phyloP scores from a whole-genome alignment of 106 monocot species.

The Apostasia shenzhenica region DNA sequence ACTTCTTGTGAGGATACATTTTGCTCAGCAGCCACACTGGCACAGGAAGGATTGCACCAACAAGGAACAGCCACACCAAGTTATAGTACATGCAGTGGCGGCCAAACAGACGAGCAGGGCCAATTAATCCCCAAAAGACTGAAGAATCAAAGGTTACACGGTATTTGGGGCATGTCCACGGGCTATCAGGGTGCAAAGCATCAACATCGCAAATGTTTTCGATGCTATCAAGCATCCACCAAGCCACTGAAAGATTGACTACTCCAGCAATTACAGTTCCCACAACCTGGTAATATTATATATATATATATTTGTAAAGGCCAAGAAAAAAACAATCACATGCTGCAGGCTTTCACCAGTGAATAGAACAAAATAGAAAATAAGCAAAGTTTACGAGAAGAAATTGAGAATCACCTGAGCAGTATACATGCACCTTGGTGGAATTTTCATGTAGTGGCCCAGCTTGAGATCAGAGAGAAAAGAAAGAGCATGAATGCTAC shows the following conservation, averaged over 20 bases:
- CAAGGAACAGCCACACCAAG: constrained; percentile 75
- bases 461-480: constrained; percentile 88
- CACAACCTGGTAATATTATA: constrained; percentile 40
- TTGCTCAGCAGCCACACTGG: constrained; percentile 69
- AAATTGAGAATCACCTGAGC: constrained; percentile 46
- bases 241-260: constrained; percentile 72
- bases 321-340: too few relatives aligned
- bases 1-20: constrained; percentile 73
- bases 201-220: constrained; percentile 71
- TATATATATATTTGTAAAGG: not conserved
- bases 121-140: constrained; percentile 85
- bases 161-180: constrained; percentile 92
- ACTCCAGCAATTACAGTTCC: constrained; percentile 67
- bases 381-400: not conserved
- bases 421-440: constrained; percentile 88
- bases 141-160: constrained; percentile 80
- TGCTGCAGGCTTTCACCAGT: too few relatives aligned
- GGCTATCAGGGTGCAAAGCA: constrained; percentile 58
- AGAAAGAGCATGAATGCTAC: constrained; percentile 79
- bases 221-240: constrained; percentile 86
- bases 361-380: too few relatives aligned
- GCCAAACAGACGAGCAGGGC: constrained; percentile 70
- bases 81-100: constrained; percentile 59
- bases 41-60: constrained; percentile 66
- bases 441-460: constrained; percentile 96